Percentiles rank a stretch among this genome's conserved stretches.
phyloP scores from a whole-genome alignment of 2,329 filamentous ascomycete genomes.

The Fusarium pseudocircinatum region DNA sequence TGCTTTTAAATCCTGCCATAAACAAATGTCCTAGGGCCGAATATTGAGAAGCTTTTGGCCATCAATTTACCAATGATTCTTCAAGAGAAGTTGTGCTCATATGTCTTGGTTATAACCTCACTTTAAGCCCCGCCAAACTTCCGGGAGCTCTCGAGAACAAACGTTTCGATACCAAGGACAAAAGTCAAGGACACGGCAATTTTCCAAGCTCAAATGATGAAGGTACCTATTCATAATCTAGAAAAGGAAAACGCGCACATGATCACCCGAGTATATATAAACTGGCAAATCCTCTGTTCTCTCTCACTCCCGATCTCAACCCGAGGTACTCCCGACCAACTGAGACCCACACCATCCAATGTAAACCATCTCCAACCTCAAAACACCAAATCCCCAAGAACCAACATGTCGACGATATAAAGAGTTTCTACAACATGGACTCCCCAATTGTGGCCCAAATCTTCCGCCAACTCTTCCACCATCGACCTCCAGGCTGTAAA shows the following conservation, averaged over 20 bases:
- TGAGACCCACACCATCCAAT: constrained; percentile 27
- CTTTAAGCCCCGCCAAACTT: not conserved
- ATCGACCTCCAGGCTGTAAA: constrained; percentile 55
- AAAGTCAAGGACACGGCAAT: not conserved
- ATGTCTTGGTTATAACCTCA: not conserved
- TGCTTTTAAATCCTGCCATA: not conserved
- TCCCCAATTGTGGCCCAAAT: constrained; percentile 80
- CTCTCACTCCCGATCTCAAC: not conserved
- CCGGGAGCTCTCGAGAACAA: not conserved
- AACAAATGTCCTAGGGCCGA: too few species aligned
- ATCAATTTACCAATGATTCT: not conserved
- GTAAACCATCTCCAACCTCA: constrained; percentile 19
- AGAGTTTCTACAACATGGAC: constrained; percentile 69
- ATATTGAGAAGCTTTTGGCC: not conserved
- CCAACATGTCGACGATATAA: constrained; percentile 20
- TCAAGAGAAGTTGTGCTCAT: not conserved
- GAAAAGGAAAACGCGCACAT: constrained; percentile 33
- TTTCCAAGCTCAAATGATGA: not conserved
- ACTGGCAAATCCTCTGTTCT: not conserved
- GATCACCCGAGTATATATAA: constrained; percentile 6
- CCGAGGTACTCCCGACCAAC: constrained; percentile 40
- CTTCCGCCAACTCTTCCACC: constrained; percentile 86
- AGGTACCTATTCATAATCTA: not conserved
- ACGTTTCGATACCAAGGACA: not conserved
- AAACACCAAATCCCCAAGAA: not conserved